These are phyloP conservation scores for Phalaenopsis hybrid DNA, from an alignment of 116 monocot species.

Conservation along the genomic window DNA sequence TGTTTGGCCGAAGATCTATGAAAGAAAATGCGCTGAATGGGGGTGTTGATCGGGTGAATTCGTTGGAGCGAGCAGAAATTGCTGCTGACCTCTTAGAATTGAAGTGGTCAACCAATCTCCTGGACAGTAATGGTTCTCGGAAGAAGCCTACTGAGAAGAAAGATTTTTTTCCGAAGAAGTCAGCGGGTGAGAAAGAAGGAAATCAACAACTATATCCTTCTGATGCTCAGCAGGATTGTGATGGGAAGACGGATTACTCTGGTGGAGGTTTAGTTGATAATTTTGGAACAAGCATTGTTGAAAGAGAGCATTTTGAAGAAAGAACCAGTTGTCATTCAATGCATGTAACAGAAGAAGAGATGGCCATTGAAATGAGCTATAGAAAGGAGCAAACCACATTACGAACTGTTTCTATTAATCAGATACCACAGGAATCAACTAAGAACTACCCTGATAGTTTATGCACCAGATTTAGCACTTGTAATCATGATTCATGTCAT, in stretches of 20 bases:
- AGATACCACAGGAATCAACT: too few species aligned
- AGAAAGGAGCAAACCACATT: not conserved
- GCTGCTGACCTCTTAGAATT: slow-evolving; percentile 68
- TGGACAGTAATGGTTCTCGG: slow-evolving; percentile 3
- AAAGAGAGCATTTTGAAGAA: slow-evolving; percentile 16
- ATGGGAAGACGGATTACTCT: slow-evolving; percentile 5
- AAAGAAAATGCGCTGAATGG: slow-evolving; percentile 19
- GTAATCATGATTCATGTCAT: too few species aligned
- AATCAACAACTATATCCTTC: not conserved
- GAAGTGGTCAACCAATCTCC: slow-evolving; percentile 73
- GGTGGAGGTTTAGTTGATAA: slow-evolving; percentile 7
- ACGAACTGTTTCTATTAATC: not conserved
- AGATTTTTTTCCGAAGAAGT: not conserved
- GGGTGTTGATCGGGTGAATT: slow-evolving; percentile 38
- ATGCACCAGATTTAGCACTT: too few species aligned
- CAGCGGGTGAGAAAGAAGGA: slow-evolving; percentile 9
- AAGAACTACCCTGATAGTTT: too few species aligned
- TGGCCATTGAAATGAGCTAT: slow-evolving; percentile 11
- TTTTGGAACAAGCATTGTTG: not conserved
- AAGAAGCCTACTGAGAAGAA: slow-evolving; percentile 9
- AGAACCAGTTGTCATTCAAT: not conserved
- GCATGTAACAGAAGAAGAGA: slow-evolving; percentile 7
- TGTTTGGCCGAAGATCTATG: slow-evolving; percentile 51
- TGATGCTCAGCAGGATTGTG: not conserved
- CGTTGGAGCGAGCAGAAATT: slow-evolving; percentile 72